phyloP scores from a whole-genome alignment of 495 filamentous ascomycete genomes.

The Talaromyces borbonicus region DNA sequence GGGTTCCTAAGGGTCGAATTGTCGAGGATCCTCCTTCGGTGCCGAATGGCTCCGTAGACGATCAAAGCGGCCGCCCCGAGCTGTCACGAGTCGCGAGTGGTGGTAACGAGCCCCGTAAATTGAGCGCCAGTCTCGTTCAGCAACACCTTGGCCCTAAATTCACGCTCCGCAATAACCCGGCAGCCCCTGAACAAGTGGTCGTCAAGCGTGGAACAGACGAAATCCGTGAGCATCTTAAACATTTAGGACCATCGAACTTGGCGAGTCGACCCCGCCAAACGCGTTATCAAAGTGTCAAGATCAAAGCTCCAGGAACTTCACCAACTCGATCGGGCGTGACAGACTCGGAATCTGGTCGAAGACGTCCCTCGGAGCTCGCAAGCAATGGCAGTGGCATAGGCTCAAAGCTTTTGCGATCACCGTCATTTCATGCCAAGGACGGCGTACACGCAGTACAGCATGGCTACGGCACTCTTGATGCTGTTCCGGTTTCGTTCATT shows the following conservation, averaged over 20 bases:
- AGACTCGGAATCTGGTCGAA: slow-evolving; percentile 21
- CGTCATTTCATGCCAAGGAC: slow-evolving; percentile 51
- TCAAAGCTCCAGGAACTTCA: slow-evolving; percentile 56
- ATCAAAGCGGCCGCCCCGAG: neutral
- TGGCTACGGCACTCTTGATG: slow-evolving; percentile 51
- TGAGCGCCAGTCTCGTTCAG: neutral
- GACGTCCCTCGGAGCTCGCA: neutral
- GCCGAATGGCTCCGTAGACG: slow-evolving; percentile 13
- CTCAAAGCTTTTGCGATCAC: slow-evolving; percentile 38
- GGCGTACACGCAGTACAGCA: slow-evolving; percentile 56
- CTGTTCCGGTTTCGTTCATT: slow-evolving; percentile 13
- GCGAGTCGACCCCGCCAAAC: slow-evolving; percentile 76
- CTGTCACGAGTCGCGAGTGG: neutral
- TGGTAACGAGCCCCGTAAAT: slow-evolving; percentile 3
- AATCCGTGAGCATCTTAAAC: slow-evolving; percentile 73
- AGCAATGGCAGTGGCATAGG: slow-evolving; percentile 40
- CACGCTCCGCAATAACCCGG: slow-evolving; percentile 25
- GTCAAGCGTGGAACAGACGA: slow-evolving; percentile 43
- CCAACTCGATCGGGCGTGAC: slow-evolving; percentile 31
- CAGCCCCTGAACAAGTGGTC: slow-evolving; percentile 21
- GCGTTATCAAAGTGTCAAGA: slow-evolving; percentile 81
- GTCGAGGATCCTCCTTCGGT: slow-evolving; percentile 36
- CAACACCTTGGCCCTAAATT: slow-evolving; percentile 35
- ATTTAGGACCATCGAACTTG: slow-evolving; percentile 86
- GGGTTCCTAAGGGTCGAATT: slow-evolving; percentile 49